Percentiles rank a stretch among this genome's conserved stretches.
phyloP scores from a whole-genome alignment of 257 asterid species.

The Anisodus tanguticus region DNA sequence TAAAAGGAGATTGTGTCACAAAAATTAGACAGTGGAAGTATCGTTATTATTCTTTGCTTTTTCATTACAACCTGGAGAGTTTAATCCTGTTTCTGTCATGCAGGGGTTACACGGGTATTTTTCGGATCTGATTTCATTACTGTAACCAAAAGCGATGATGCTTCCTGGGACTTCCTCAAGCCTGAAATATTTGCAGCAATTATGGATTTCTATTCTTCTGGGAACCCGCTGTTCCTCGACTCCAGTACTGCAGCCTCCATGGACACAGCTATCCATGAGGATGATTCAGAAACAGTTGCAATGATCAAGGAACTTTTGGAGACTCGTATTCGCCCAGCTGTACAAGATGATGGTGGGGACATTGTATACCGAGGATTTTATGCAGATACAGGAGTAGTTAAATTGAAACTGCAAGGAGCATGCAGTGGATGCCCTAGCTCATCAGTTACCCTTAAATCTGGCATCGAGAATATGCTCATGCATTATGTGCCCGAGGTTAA shows the following conservation, averaged over 20 bases:
- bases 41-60: too few relatives aligned
- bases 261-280: constrained; percentile 87
- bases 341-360: constrained; percentile 95
- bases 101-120: constrained; percentile 82
- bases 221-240: constrained; percentile 76
- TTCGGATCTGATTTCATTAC: constrained; percentile 85
- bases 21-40: neutral
- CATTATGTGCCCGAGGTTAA: constrained; percentile 95
- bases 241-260: constrained; percentile 65
- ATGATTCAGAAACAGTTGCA: constrained; percentile 90
- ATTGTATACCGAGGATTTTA: constrained; percentile 75
- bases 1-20: neutral
- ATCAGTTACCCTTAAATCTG: constrained; percentile 82
- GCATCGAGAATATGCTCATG: constrained; percentile 97
- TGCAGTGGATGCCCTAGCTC: constrained; percentile 98
- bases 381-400: constrained; percentile 70
- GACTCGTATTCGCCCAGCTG: constrained; percentile 85
- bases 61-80: too few relatives aligned
- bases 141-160: constrained; percentile 76
- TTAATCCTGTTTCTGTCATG: neutral
- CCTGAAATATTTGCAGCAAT: constrained; percentile 87
- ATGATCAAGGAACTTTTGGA: constrained; percentile 92
- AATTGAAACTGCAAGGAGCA: constrained; percentile 92
- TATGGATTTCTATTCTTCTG: constrained; percentile 84
- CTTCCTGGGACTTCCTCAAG: constrained; percentile 77